Evolutionary conservation across 2,329 filamentous ascomycete species (phyloP).

Genomic region (Penicillium sp.): DNA sequence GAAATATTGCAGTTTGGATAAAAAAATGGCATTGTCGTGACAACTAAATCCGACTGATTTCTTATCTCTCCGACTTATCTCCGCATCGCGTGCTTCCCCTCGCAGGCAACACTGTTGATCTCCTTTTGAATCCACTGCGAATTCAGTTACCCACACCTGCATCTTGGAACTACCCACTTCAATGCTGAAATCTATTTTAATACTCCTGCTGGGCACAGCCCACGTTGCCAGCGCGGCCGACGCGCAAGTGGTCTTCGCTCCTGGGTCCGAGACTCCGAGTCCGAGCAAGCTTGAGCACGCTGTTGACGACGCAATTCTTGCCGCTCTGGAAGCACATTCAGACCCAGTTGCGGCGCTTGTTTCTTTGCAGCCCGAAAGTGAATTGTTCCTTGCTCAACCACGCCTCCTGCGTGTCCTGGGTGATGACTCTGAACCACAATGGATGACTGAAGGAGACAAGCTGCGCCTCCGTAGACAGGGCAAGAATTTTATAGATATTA

Average conservation of each 20-base stretch:
- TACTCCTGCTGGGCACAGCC: not conserved
- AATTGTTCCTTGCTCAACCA: conserved; percentile 1
- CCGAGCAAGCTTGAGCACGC: conserved; percentile 1
- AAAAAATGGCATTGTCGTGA: not conserved
- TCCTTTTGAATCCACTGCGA: not conserved
- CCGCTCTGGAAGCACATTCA: conserved; percentile 1
- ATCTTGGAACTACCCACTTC: not conserved
- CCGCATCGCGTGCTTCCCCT: not conserved
- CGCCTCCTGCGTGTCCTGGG: conserved; percentile 5
- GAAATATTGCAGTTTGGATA: too few relatives aligned
- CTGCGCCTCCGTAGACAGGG: conserved; percentile 6
- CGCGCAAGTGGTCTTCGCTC: conserved; percentile 2
- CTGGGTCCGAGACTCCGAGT: not conserved
- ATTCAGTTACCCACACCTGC: not conserved
- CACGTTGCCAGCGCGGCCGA: not conserved
- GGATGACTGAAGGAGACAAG: conserved; percentile 15
- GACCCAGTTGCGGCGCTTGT: conserved; percentile 8
- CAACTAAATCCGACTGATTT: not conserved
- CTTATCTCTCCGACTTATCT: not conserved
- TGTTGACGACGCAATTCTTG: conserved; percentile 2
- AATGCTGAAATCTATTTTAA: conserved; percentile 1
- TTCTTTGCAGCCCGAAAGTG: not conserved
- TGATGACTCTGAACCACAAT: not conserved
- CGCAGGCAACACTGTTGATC: not conserved
- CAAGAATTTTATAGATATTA: conserved; percentile 12